Base-by-base conservation (phyloP, 202 grass and related monocot genomes). In the Elaeis oleifera region DNA sequence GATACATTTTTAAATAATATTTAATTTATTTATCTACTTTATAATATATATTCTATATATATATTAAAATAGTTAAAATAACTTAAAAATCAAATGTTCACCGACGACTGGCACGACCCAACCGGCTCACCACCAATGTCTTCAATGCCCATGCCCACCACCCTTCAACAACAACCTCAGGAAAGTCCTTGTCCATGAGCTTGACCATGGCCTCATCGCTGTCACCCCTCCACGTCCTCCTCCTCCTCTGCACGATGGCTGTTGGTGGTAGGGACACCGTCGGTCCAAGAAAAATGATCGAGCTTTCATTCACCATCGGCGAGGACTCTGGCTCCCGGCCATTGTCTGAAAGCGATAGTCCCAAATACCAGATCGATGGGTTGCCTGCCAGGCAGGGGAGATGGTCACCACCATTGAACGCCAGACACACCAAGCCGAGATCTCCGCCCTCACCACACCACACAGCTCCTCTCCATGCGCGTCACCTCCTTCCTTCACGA, bases 311-410 rank as follows among this genome's bases (percentile, higher is more conserved):
- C 32, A 7, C 32, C 32, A 7, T 39, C 32, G 32, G 32, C 32
- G 32, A 39, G 32, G 32, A 39, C 7, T 7, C 32, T 1, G 32
- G 1, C 7, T 39, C 32, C 32, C 32, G 32, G 1, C 32, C 8
- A 39, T 7, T 7, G 6, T 7, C 6, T 1, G 6, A 7, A 39
- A 9, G 32, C 6, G 79, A 53, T 76, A 72, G 50, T 61, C 76
- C 49, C 81, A 84, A 3, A 84, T 89, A 54, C 74, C 89, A 6
- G 80, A 86, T 53, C 77, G 85, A 6, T 92, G 94, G 94, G 88
- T 79, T 7, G 76, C 64, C 0, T 81, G 70, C 0, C 76, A 85
- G 0, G 83, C 86, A 0, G 74, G 73, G 7, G 58, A 71, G 29
- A 61, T 76, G 62, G 69, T 80, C 13, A 69, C 61, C 0, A 81